Evolutionary conservation across 441 rosid species (phyloP).

Genomic region (Brassica balearica): DNA sequence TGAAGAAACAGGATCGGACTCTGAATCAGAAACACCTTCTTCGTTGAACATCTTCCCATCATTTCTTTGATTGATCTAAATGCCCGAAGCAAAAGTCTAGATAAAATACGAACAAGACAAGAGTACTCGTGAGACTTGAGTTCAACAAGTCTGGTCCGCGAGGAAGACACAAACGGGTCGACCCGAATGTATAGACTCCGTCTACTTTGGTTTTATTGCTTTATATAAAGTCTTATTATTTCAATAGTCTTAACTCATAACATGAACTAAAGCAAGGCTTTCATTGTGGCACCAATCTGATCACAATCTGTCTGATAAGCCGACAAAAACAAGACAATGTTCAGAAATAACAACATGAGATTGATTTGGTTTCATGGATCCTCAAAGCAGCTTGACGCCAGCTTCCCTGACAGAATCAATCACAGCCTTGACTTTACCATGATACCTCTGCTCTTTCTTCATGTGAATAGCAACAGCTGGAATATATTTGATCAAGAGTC

Average conservation of each 20-base stretch:
- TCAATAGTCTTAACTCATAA: neutral
- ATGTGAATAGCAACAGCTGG: slow-evolving; percentile 70
- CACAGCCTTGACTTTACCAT: slow-evolving; percentile 83
- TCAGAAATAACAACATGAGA: slow-evolving; percentile 1
- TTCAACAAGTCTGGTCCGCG: slow-evolving; percentile 1
- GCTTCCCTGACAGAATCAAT: slow-evolving; percentile 72
- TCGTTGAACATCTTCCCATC: slow-evolving; percentile 30
- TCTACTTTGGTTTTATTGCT: slow-evolving; percentile 1
- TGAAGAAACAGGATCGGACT: slow-evolving; percentile 40
- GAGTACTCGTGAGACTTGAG: neutral
- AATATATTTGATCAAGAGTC: slow-evolving; percentile 62
- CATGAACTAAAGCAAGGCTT: neutral
- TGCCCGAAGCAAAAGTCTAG: slow-evolving; percentile 3
- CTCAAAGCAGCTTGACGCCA: slow-evolving; percentile 67
- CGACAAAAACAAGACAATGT: neutral
- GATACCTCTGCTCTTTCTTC: slow-evolving; percentile 81
- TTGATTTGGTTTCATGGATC: neutral
- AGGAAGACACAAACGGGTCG: neutral
- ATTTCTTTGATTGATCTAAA: slow-evolving; percentile 14
- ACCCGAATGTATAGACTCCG: neutral
- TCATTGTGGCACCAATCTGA: slow-evolving; percentile 11
- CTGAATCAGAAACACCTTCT: slow-evolving; percentile 28
- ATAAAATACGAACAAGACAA: neutral
- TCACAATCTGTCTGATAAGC: slow-evolving; percentile 3
- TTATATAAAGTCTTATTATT: neutral